Evolutionary conservation across 192 early-diverging fungal species (phyloP), one percentile per base, ranked within the genome.

Genomic region (Irineochytrium annulatum): DNA sequence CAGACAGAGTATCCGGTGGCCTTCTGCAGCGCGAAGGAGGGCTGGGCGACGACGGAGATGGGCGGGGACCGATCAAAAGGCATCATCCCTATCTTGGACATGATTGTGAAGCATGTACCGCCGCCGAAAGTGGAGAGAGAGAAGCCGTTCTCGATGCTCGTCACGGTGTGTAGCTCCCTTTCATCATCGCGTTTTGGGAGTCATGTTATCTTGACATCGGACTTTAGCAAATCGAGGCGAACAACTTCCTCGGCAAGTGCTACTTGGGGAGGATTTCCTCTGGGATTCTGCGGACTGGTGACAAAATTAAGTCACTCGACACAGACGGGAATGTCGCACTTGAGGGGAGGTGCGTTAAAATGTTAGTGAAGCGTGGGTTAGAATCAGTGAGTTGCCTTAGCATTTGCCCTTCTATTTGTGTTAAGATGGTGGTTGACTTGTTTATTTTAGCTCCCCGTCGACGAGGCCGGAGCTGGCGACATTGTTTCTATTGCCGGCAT

Each of bases 191-290:
- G 30, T 45, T 2, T 20, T 33, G 30, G 8, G 33, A 22, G 0
- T 4, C 30, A 17, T 33, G 16, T n/a, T 37, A 20, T 35, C 55
- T 41, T 13, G n/a, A 41, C 8, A 41, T 13, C 44, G 43, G 43
- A 2, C 13, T 26, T 13, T 34, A 70, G 41, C 90, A 92, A 75
- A 82, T 92, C 35, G 90, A 92, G 62, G 79, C 77, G 56, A 89
- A 92, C 71, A 65, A 84, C 45, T 92, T 86, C 70, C 75, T 92
- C 57, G 90, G 90, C 54, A 92, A 90, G 73, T 88, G 85, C 54
- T 90, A 84, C 61, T 60, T 90, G 49, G 90, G 90, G 8, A 86
- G 86, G 55, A 80, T 92, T 57, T 74, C 77, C 52, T 82, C 80
- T 55, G 90, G 90, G 1, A 76, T 69, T 4, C 67, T 90, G 44